Evolutionary conservation across 1,139 yeast species (phyloP), one percentile per base, ranked within the genome.

Genomic region (Yamadazyma atlantica): DNA sequence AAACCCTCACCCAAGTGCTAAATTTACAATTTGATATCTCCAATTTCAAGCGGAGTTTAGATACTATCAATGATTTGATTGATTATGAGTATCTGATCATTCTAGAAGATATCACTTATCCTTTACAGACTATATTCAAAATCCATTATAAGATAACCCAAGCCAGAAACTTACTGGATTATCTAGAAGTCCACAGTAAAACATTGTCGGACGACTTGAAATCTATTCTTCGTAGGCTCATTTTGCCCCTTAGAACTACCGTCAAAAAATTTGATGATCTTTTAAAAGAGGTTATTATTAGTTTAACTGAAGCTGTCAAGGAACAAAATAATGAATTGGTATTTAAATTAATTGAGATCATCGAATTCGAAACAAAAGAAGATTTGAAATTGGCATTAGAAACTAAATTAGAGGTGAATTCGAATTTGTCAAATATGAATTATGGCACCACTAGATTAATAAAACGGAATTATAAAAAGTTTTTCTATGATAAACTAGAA

Each of bases 141-240:
- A 78, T 86, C 14, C 97, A 92, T 58, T 85, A 72, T 55, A 69
- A 75, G 42, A 67, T 90, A 43, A 82, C 82, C 30, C 78, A 75
- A 53, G 76, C 87, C 11, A 71, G 95, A 36, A 92, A 89, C 56
- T 80, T 90, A 47, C 79, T 75, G 45, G 97, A 92, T 48, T 86
- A 82, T 53, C 73, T 92, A 37, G 67, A 69, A 41, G 66, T 66
- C 34, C 74, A 82, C 50, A 73, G 83, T 3, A 55, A 57, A 15
- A 60, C 60, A 12, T 72, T 86, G 2, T 75, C 85, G 2, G 84
- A 80, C 32, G 96, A 90, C 57, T 78, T 83, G 15, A 75, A 80
- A 49, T 73, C 85, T 28, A 84, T 89, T 14, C 78, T 88, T 10
- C 61, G 63, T 33, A 78, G 78, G 45, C 75, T 89, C 25, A 75